These are phyloP conservation scores for Phylloporus sp. DNA, from an alignment of 768 basidiomycete genomes.

Conservation along the genomic window DNA sequence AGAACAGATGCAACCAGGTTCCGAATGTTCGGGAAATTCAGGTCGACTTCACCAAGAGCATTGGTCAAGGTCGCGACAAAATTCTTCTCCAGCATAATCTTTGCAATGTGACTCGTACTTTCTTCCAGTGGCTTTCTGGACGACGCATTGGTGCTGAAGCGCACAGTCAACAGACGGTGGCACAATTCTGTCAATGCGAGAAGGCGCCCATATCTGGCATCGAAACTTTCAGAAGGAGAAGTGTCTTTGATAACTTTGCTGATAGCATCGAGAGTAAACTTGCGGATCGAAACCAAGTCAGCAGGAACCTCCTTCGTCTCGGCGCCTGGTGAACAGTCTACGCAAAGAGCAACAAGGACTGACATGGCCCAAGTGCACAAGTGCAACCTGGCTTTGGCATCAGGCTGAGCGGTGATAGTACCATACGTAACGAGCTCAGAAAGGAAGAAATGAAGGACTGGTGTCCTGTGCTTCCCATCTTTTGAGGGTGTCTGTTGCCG, in stretches of 20 bases:
- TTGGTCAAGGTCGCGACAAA: conserved; percentile 86
- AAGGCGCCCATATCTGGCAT: conserved; percentile 82
- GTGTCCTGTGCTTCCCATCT: conserved; percentile 61
- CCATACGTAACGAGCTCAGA: conserved; percentile 79
- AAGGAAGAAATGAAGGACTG: conserved; percentile 76
- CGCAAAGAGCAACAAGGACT: conserved; percentile 88
- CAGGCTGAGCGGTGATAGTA: conserved; percentile 61
- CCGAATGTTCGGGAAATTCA: conserved; percentile 91
- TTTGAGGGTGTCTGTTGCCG: conserved; percentile 59
- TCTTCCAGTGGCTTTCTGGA: conserved; percentile 58
- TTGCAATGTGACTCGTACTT: conserved; percentile 86
- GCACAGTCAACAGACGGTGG: conserved; percentile 79
- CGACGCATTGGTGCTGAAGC: conserved; percentile 52
- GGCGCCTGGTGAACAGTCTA: conserved; percentile 64
- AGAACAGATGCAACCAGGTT: conserved; percentile 83
- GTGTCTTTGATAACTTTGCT: conserved; percentile 84
- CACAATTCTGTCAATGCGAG: conserved; percentile 85
- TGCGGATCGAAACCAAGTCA: conserved; percentile 87
- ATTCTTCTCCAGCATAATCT: conserved; percentile 98
- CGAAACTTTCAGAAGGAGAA: conserved; percentile 52
- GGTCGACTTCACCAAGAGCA: conserved; percentile 87
- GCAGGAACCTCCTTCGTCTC: conserved; percentile 73
- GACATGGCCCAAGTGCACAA: conserved; percentile 88
- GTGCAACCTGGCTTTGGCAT: conserved; percentile 51
- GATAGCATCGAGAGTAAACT: conserved; percentile 86